phyloP scores from a whole-genome alignment of 495 filamentous ascomycete species.

The Elaphomyces granulatus region DNA sequence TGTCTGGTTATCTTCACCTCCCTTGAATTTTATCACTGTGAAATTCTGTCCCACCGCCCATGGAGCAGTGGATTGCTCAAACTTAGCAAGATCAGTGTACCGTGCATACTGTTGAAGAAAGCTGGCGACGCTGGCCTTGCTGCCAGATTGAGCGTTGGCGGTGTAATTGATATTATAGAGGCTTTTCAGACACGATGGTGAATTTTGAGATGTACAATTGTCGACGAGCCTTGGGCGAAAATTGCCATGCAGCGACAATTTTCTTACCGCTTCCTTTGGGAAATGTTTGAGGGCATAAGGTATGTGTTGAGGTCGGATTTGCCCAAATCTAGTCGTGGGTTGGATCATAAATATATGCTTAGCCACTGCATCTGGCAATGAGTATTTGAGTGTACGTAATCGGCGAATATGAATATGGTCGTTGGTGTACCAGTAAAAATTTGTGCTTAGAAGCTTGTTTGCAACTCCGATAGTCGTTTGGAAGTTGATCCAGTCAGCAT shows the following conservation, averaged over 20 bases:
- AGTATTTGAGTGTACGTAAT: slow-evolving; percentile 46
- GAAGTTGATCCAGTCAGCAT: slow-evolving; percentile 51
- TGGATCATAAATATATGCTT: slow-evolving; percentile 37
- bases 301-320: slow-evolving; percentile 24
- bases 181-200: slow-evolving; percentile 42
- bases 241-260: slow-evolving; percentile 11
- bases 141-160: slow-evolving; percentile 20
- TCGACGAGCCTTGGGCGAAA: slow-evolving; percentile 7
- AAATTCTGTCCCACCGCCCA: slow-evolving; percentile 22
- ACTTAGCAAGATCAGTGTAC: slow-evolving; percentile 41
- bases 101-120: slow-evolving; percentile 55
- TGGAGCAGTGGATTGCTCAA: slow-evolving; percentile 40
- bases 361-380: slow-evolving; percentile 37
- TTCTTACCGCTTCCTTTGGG: slow-evolving; percentile 4
- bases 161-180: slow-evolving; percentile 47
- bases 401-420: slow-evolving; percentile 23
- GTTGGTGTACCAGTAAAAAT: slow-evolving; percentile 41
- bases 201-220: slow-evolving; percentile 34
- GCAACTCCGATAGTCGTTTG: slow-evolving; percentile 38
- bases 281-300: slow-evolving; percentile 19
- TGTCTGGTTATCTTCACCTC: slow-evolving; percentile 27
- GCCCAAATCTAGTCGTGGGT: slow-evolving; percentile 43
- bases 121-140: slow-evolving; percentile 47
- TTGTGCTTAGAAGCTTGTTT: slow-evolving; percentile 38
- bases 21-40: slow-evolving; percentile 4